Conservation (phyloP, 495 filamentous ascomycete species). For the Acidomyces sp. region DNA sequence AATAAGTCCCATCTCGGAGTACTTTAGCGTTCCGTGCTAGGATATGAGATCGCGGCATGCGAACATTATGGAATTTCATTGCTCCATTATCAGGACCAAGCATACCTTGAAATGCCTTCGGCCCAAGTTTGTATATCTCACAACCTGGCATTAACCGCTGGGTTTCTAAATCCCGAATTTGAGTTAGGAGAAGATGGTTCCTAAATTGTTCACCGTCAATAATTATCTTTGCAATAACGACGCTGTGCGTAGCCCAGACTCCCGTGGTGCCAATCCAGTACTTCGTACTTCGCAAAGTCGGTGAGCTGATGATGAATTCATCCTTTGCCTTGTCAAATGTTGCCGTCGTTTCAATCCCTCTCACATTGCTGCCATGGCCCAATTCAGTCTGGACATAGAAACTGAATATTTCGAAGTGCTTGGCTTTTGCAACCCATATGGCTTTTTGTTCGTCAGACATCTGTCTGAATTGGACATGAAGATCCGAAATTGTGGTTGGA, state of each 20-base stretch:
- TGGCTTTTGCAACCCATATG: slow-evolving; percentile 12
- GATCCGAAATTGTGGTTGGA: slow-evolving; percentile 14
- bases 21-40: slow-evolving; percentile 18
- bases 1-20: slow-evolving; percentile 16
- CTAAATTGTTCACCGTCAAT: slow-evolving; percentile 21
- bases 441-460: slow-evolving; percentile 14
- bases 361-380: slow-evolving; percentile 22
- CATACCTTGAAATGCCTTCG: slow-evolving; percentile 21
- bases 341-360: slow-evolving; percentile 25
- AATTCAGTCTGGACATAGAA: slow-evolving; percentile 19
- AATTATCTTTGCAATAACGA: slow-evolving; percentile 25
- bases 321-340: slow-evolving; percentile 20
- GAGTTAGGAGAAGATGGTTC: slow-evolving; percentile 27
- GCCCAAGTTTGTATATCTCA: slow-evolving; percentile 24
- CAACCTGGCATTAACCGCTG: slow-evolving; percentile 21
- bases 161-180: slow-evolving; percentile 23
- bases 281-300: slow-evolving; percentile 23
- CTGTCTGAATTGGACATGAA: slow-evolving; percentile 15
- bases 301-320: slow-evolving; percentile 24
- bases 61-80: slow-evolving; percentile 17
- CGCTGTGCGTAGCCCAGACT: slow-evolving; percentile 21
- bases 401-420: slow-evolving; percentile 14
- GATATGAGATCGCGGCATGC: slow-evolving; percentile 19
- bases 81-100: slow-evolving; percentile 17
- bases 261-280: slow-evolving; percentile 24